These are phyloP conservation scores for Miamiensis avidus DNA, from an alignment of 169 alveolate genomes.

Conservation along the genomic window DNA sequence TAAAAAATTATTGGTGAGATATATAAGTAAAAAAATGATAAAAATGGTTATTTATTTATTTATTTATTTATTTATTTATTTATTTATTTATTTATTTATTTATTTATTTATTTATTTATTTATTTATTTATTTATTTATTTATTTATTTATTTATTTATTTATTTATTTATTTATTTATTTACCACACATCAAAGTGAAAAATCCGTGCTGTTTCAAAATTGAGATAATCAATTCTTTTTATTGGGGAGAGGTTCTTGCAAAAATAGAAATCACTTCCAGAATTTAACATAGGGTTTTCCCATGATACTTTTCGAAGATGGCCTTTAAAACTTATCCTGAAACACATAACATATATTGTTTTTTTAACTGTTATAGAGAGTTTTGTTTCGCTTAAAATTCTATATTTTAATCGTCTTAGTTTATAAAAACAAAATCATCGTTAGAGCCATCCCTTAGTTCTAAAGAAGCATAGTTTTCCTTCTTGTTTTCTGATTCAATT, in stretches of 20 bases:
- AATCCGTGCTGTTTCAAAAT: slow-evolving; percentile 74
- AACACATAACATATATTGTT: slow-evolving; percentile 23
- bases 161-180: too few species aligned
- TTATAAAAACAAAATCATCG: slow-evolving; percentile 18
- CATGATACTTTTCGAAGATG: slow-evolving; percentile 38
- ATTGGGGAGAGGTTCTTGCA: slow-evolving; percentile 96
- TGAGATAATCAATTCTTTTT: slow-evolving; percentile 87
- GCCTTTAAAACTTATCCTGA: slow-evolving; percentile 42
- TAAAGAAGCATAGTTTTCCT: slow-evolving; percentile 29
- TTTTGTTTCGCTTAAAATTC: slow-evolving; percentile 5
- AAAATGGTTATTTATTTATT: slow-evolving; percentile 85
- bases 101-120: too few species aligned
- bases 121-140: too few species aligned
- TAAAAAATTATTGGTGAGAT: not conserved
- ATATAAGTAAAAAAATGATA: too few species aligned
- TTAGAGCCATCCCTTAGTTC: slow-evolving; percentile 31
- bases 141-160: too few species aligned
- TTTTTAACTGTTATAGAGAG: not conserved
- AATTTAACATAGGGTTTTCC: slow-evolving; percentile 14
- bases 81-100: slow-evolving; percentile 77
- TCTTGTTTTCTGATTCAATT: slow-evolving; percentile 8
- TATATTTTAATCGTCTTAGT: not conserved
- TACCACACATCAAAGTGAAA: slow-evolving; percentile 57
- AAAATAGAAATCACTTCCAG: slow-evolving; percentile 82
- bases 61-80: slow-evolving; percentile 47